A percentile compares a stretch with the other conserved stretches of the same genome.
These are phyloP conservation scores for Kodamaea kaohsiungensis DNA, from an alignment of 805 yeast genomes.

Conservation along the genomic window DNA sequence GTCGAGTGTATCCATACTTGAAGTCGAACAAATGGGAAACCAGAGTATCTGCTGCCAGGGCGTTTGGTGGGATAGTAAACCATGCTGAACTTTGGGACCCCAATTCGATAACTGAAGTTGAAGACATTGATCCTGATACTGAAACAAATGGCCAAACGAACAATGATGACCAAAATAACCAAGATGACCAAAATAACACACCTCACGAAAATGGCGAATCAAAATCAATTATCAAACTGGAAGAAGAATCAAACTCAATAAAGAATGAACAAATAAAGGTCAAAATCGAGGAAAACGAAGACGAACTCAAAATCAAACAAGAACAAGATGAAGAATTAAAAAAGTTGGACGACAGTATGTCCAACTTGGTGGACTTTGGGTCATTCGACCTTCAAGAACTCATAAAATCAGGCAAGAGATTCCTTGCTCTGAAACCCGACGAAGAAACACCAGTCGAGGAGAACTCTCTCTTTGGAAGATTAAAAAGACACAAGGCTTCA, in stretches of 20 bases:
- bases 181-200: background rate
- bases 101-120: slow-evolving; percentile 32
- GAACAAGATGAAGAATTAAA: slow-evolving; percentile 43
- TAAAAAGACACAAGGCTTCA: slow-evolving; percentile 51
- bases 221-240: background rate
- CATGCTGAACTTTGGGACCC: slow-evolving; percentile 87
- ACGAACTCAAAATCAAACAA: slow-evolving; percentile 35
- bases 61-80: slow-evolving; percentile 88
- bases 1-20: slow-evolving; percentile 89
- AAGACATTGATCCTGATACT: background rate
- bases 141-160: background rate
- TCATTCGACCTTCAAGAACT: slow-evolving; percentile 53
- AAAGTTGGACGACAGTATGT: slow-evolving; percentile 40
- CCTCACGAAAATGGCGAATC: background rate
- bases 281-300: slow-evolving; percentile 24
- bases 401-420: slow-evolving; percentile 50
- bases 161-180: slow-evolving; percentile 6
- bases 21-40: slow-evolving; percentile 92
- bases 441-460: slow-evolving; percentile 33
- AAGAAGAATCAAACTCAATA: slow-evolving; percentile 1
- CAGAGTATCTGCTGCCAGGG: slow-evolving; percentile 89
- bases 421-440: slow-evolving; percentile 54
- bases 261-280: slow-evolving; percentile 17
- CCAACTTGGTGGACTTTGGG: slow-evolving; percentile 47
- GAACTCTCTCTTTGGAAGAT: slow-evolving; percentile 45